Percentiles rank a stretch among this genome's conserved stretches.
Evolutionary conservation across 495 filamentous ascomycete genomes (phyloP).

Genomic region (Penicillium lagena): DNA sequence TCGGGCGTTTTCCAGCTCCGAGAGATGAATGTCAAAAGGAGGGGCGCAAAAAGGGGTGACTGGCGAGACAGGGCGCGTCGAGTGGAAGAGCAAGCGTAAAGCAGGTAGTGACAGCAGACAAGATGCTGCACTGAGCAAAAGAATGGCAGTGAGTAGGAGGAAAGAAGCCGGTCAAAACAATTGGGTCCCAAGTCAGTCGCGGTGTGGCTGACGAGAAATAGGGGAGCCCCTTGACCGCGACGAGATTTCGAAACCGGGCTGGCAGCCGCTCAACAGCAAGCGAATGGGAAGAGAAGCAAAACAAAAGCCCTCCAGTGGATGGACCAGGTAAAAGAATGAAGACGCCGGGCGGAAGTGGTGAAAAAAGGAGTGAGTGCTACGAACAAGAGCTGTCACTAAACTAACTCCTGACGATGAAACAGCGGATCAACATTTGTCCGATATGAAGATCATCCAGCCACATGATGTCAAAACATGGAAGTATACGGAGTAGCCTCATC

Average conservation of each 20-base stretch:
- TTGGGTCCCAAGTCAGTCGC: too few relatives aligned
- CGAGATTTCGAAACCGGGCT: too few relatives aligned
- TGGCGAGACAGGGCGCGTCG: constrained; percentile 9
- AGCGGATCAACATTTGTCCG: constrained; percentile 18
- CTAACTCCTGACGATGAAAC: not conserved
- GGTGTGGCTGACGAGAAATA: too few relatives aligned
- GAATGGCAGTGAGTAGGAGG: constrained; percentile 3
- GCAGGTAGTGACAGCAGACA: constrained; percentile 3
- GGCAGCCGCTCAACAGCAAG: too few relatives aligned
- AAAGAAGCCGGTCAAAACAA: not conserved
- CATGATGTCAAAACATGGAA: not conserved
- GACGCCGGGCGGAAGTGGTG: too few relatives aligned
- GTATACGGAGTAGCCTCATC: not conserved
- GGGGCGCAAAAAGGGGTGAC: constrained; percentile 14
- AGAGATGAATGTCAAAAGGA: constrained; percentile 8
- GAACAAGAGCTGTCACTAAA: too few relatives aligned
- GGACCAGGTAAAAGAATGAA: too few relatives aligned
- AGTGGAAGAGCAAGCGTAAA: constrained; percentile 1
- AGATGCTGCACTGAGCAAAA: not conserved
- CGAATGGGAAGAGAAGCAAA: too few relatives aligned
- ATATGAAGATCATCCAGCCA: constrained; percentile 7
- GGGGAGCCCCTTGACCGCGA: too few relatives aligned
- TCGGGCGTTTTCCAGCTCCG: constrained; percentile 15
- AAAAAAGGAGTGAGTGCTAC: not conserved
- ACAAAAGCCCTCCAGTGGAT: too few relatives aligned